Evolutionary conservation across 176 grass and related monocot species (phyloP).

Genomic region (Oryza glumipatula): DNA sequence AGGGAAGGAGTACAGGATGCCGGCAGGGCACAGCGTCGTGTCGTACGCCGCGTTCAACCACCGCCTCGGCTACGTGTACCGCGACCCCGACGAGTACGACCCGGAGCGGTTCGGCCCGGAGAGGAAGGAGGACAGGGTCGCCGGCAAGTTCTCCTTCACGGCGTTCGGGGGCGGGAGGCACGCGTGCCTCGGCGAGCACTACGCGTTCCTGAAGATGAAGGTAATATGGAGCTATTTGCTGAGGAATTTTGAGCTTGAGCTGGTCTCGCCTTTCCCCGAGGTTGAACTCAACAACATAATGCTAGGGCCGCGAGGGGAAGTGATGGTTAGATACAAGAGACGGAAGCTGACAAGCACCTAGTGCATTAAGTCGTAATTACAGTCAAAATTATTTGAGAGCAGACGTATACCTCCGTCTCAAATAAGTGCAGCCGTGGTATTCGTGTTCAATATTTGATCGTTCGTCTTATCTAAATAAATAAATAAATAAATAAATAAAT

Average conservation of each 20-base stretch:
- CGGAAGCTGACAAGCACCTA: constrained; percentile 1
- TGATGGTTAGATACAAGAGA: constrained; percentile 67
- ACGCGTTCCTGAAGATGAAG: constrained; percentile 71
- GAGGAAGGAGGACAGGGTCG: constrained; percentile 47
- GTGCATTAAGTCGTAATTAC: too few species aligned
- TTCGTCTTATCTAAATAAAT: too few species aligned
- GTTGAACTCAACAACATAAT: constrained; percentile 49
- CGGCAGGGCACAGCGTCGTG: constrained; percentile 40
- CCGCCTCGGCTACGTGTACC: constrained; percentile 45
- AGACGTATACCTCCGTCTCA: too few species aligned
- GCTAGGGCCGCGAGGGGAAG: constrained; percentile 51
- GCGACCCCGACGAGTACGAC: constrained; percentile 53
- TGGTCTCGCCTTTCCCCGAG: constrained; percentile 64
- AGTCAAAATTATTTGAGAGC: too few species aligned
- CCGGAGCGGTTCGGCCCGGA: constrained; percentile 36
- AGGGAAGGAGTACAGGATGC: constrained; percentile 56
- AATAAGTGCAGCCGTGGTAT: too few species aligned
- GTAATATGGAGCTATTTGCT: constrained; percentile 66
- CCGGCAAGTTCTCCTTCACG: constrained; percentile 58
- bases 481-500: too few species aligned
- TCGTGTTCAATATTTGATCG: too few species aligned
- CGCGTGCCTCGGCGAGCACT: constrained; percentile 63
- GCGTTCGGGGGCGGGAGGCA: constrained; percentile 66
- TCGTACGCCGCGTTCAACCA: constrained; percentile 51
- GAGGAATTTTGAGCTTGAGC: constrained; percentile 67